Evolutionary conservation across 1,284 basidiomycete species (phyloP), one percentile per base, ranked within the genome.

Genomic region (Moesziomyces sp.): DNA sequence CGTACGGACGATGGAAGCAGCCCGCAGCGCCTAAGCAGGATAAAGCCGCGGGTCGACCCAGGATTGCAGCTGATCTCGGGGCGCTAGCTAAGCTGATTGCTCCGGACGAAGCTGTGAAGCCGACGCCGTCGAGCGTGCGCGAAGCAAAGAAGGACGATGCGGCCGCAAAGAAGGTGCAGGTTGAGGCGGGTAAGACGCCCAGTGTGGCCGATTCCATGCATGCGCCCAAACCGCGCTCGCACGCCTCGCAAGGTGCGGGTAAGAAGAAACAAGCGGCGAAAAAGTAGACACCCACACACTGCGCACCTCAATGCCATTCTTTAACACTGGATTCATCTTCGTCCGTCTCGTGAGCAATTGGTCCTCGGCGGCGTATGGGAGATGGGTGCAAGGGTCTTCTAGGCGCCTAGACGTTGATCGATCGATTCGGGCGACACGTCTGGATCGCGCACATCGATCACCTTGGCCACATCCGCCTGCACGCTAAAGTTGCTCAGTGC

Each of bases 361-460:
- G 24, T 26, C 24, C 24, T 26, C 24, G 24, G 24, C 24, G 24
- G 24, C 24, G 24, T 26, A 26, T 26, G 24, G 24, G 24, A 26
- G 24, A 26, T 26, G 24, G 3, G 24, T 26, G 24, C 24, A 26
- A 26, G 24, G 24, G 24, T 26, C 24, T 38, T 7, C 56, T 63
- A 78, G 10, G 76, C 79, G 19, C 80, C 78, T 9, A 83, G 60
- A 1, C 77, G 47, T 26, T 74, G 56, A 30, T 76, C 63, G 7
- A 83, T 47, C 24, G 61, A 43, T 5, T 64, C 56, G 9, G 40
- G 58, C 2, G 58, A 54, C 24, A 83, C 52, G 9, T 65, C 71
- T 19, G 72, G 79, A 5, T 83, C 82, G 9, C 82, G 35, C 0
- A 83, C 61, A 23, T 82, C 79, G 43, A 83, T 54, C 13, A 82